phyloP scores from a whole-genome alignment of 768 basidiomycete species.

The Boletus tomentosulus region DNA sequence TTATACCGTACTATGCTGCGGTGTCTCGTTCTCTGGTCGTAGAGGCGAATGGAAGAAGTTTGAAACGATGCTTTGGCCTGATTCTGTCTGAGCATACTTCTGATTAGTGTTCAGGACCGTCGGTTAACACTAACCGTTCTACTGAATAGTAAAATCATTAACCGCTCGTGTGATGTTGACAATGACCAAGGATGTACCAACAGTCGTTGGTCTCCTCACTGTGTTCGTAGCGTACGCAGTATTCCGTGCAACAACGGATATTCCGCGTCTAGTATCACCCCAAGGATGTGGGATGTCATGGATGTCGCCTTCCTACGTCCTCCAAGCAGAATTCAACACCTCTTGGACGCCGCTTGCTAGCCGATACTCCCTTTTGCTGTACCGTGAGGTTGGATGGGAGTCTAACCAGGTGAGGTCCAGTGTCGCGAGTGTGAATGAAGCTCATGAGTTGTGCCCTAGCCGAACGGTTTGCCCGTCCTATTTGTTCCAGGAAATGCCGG shows the following conservation, averaged over 20 bases:
- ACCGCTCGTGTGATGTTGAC: neutral
- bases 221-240: slow-evolving; percentile 36
- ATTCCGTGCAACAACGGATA: slow-evolving; percentile 42
- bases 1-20: slow-evolving; percentile 35
- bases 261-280: slow-evolving; percentile 58
- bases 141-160: too few species aligned
- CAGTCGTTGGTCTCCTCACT: slow-evolving; percentile 30
- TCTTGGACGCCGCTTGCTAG: slow-evolving; percentile 67
- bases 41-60: slow-evolving; percentile 34
- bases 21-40: slow-evolving; percentile 28
- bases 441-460: slow-evolving; percentile 12
- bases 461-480: slow-evolving; percentile 74
- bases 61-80: slow-evolving; percentile 13
- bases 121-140: too few species aligned
- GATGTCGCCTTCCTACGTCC: slow-evolving; percentile 89
- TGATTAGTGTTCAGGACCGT: too few species aligned
- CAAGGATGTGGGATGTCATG: slow-evolving; percentile 96
- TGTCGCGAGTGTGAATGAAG: slow-evolving; percentile 2
- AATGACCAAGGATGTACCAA: slow-evolving; percentile 12
- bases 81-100: neutral
- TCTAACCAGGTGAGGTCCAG: slow-evolving; percentile 43
- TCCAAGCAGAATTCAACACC: slow-evolving; percentile 61
- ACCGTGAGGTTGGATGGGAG: slow-evolving; percentile 89
- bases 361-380: slow-evolving; percentile 85
- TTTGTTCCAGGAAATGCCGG: slow-evolving; percentile 99